Evolutionary conservation across 331 rosid genomes (phyloP), one percentile per base, ranked within the genome.

Genomic region (Cucumis variabilis): DNA sequence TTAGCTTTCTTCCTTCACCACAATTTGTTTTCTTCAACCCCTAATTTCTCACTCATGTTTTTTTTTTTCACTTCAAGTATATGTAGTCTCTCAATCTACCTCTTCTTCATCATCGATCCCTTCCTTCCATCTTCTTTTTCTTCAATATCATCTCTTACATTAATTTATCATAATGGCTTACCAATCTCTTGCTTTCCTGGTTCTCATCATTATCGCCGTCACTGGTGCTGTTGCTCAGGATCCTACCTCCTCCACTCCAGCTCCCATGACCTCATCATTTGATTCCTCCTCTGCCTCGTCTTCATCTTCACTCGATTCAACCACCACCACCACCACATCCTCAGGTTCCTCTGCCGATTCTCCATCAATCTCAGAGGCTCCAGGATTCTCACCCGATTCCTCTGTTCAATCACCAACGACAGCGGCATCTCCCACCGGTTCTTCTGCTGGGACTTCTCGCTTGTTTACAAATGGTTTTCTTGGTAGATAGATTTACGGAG

Each of bases 141-240:
- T 58, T 58, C 65, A 17, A 17, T 17, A 1, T 58, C 2, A 13
- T 25, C 8, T 25, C 53, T 27, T 51, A 14, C 28, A 16, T 79
- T 27, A 16, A 50, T 41, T 33, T 53, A 53, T 27, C 23, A n/a
- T 20, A 14, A 90, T 90, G 92, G 90, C 89, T 0, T 86, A 86
- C 30, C 89, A 86, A 33, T 19, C 82, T 75, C 8, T 83, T 24
- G 9, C 72, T 85, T 87, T 87, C 63, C 62, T 88, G 30, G 77
- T 87, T 63, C 77, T 90, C 3, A 33, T 87, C 74, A 87, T 87
- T 9, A 55, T 13, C 2, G 23, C 82, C 0, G 79, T 82, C 72
- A 20, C 73, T 23, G 70, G 27, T 1, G 88, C 17, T 11, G 33
- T 76, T 0, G 44, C 83, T 24, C 82, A 88, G 8, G 37, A 85